Evolutionary conservation across 139 green algal genomes (phyloP).

Genomic region (Chlamydomonas incerta): DNA sequence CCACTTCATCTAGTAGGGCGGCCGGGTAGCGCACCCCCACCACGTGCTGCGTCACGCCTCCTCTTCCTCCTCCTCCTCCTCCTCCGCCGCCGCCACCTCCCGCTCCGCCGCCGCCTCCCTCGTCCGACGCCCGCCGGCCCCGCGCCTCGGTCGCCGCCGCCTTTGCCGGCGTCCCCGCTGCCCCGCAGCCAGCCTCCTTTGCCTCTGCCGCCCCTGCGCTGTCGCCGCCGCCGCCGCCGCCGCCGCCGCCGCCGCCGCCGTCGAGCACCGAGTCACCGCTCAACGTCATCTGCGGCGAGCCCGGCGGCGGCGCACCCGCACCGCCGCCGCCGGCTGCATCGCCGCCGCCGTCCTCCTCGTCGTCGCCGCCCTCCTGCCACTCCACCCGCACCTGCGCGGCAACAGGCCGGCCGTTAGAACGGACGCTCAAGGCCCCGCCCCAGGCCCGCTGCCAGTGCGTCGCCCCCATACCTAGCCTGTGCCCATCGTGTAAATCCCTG

Average conservation of each 20-base stretch:
- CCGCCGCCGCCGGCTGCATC: neutral
- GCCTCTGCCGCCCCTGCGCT: neutral
- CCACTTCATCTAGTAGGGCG: constrained; percentile 75
- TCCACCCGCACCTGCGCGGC: constrained; percentile 26
- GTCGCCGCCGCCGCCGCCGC: neutral
- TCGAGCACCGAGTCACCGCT: neutral
- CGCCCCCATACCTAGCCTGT: neutral
- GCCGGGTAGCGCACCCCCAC: constrained; percentile 78
- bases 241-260: neutral
- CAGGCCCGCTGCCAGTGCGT: no score
- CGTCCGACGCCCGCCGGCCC: neutral
- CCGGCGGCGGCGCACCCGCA: neutral
- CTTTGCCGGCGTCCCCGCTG: neutral
- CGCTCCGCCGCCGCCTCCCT: neutral
- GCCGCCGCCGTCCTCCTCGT: neutral
- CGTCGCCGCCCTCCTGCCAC: neutral
- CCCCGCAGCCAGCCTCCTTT: no score
- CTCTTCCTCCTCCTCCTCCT: neutral
- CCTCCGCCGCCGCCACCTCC: neutral
- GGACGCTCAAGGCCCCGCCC: neutral
- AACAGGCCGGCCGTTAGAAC: no score
- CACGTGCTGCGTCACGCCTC: constrained; percentile 2
- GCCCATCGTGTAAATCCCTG: no score
- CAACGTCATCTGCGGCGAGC: constrained; percentile 28
- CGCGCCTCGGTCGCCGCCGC: no score